phyloP scores from a whole-genome alignment of 2,329 filamentous ascomycete species.

The Chalaropsis thielavioides region DNA sequence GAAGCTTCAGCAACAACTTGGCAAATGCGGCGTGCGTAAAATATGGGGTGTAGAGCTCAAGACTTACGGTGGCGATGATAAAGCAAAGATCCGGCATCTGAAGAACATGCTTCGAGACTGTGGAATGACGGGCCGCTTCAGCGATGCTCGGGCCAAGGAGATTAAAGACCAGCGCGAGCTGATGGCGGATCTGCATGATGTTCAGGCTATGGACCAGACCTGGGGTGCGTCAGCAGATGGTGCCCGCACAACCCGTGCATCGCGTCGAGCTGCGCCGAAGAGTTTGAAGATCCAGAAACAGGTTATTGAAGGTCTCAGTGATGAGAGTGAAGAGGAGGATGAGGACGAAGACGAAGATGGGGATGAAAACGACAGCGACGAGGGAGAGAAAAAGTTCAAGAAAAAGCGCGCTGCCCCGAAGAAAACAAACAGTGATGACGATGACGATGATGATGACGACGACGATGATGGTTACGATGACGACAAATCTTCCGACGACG shows the following conservation, averaged over 20 bases:
- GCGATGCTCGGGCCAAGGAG: conserved; percentile 64
- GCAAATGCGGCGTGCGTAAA: conserved; percentile 85
- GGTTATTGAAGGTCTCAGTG: conserved; percentile 22
- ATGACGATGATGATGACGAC: conserved; percentile 41
- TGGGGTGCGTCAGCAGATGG: conserved; percentile 47
- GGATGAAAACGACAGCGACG: conserved; percentile 21
- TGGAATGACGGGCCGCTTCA: conserved; percentile 83
- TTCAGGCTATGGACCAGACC: conserved; percentile 62
- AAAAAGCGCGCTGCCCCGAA: conserved; percentile 21
- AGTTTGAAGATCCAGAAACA: conserved; percentile 23
- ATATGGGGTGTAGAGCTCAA: conserved; percentile 80
- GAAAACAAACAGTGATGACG: conserved; percentile 35
- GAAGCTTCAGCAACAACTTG: conserved; percentile 67
- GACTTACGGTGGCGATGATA: conserved; percentile 51
- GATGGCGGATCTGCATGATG: conserved; percentile 66
- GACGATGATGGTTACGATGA: not conserved
- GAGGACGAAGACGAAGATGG: conserved; percentile 21
- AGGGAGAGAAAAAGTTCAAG: conserved; percentile 21
- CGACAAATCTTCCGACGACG: not conserved
- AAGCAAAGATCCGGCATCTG: conserved; percentile 71
- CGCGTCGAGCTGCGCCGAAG: conserved; percentile 22
- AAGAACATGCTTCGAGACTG: conserved; percentile 62
- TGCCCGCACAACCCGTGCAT: conserved; percentile 29
- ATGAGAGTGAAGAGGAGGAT: conserved; percentile 22
- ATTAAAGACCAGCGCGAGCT: conserved; percentile 84